Base-by-base conservation (phyloP, 106 monocot species). In the Acanthochlamys bracteata region DNA sequence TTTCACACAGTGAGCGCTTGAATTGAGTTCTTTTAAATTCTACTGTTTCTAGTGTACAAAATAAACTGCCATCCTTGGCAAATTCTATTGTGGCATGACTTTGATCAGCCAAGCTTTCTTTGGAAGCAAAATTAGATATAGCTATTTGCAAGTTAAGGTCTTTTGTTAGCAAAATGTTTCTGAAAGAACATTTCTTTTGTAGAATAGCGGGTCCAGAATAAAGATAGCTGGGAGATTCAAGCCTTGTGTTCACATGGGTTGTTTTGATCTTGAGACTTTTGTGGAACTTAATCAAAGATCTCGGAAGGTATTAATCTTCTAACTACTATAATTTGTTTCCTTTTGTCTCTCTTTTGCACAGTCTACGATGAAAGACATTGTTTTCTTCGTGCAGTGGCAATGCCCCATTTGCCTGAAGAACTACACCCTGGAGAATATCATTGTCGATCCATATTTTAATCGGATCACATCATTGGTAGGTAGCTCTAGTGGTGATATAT, bases 361-460 rank as follows among this genome's bases (percentile, higher is more conserved):
- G 10, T 61, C 12, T 14, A 22, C 25, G 25, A 24, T 65, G 55
- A 16, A 33, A 16, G n/a, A 59, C 41, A 4, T 57, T 14, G 25
- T 9, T 25, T 57, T 55, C 54, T 58, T 43, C 61, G 17, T 82
- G 52, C 95, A 96, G 95, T 96, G 95, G 95, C 95, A 96, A 60
- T 96, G 95, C 55, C 95, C 95, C 66, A 80, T 83, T 61, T 96
- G 95, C 63, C 72, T 96, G 20, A 85, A 88, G 74, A 96, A 96
- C 53, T 96, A 84, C 66, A 75, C 87, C 42, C 51, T 96, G 24
- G 95, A 90, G 25, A 70, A 80, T 63, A 57, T 90, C 21, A 83
- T 96, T 26, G 90, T 96, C 62, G 95, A 96, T 80, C 95, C 90
- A 55, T 96, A 90, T 69, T 96, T 96, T 76, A 96, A 96, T 67